These are phyloP conservation scores for Aureobasidium leucospermi DNA, from an alignment of 2,329 filamentous ascomycete genomes.

Conservation along the genomic window DNA sequence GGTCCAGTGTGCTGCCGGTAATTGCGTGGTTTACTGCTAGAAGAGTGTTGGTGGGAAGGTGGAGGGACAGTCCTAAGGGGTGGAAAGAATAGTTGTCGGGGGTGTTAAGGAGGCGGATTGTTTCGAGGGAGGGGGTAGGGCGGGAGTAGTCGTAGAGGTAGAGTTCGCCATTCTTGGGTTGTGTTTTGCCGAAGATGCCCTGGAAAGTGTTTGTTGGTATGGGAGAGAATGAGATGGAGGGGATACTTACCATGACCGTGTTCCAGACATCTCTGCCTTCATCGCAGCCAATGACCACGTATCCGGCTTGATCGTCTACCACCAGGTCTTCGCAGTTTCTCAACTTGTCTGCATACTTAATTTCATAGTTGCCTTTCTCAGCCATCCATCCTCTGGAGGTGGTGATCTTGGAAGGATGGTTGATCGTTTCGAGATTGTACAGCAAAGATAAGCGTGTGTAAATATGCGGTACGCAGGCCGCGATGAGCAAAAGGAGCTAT, in stretches of 20 bases:
- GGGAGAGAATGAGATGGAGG: neutral
- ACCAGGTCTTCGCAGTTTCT: slow-evolving; percentile 40
- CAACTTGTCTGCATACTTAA: slow-evolving; percentile 30
- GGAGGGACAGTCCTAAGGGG: slow-evolving; percentile 35
- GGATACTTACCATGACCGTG: slow-evolving; percentile 35
- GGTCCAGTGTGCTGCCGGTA: slow-evolving; percentile 27
- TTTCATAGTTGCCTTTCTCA: slow-evolving; percentile 18
- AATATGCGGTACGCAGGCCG: neutral
- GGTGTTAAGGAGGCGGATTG: slow-evolving; percentile 24
- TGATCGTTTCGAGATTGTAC: neutral
- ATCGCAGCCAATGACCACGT: slow-evolving; percentile 39
- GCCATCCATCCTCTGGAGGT: slow-evolving; percentile 7
- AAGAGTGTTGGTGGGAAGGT: slow-evolving; percentile 28
- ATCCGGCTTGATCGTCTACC: slow-evolving; percentile 29
- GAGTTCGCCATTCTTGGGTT: slow-evolving; percentile 24
- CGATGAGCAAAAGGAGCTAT: neutral
- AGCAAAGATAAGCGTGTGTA: slow-evolving; percentile 5
- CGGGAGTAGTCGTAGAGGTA: slow-evolving; percentile 34
- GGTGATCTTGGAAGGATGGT: neutral
- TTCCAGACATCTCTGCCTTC: slow-evolving; percentile 38
- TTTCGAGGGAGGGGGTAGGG: slow-evolving; percentile 17
- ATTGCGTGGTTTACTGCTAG: slow-evolving; percentile 35
- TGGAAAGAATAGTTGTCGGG: slow-evolving; percentile 30
- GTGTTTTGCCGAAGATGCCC: neutral
- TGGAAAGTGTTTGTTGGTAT: slow-evolving; percentile 6